Conservation (phyloP, 495 filamentous ascomycete species). For the Glutinoglossum americanum region DNA sequence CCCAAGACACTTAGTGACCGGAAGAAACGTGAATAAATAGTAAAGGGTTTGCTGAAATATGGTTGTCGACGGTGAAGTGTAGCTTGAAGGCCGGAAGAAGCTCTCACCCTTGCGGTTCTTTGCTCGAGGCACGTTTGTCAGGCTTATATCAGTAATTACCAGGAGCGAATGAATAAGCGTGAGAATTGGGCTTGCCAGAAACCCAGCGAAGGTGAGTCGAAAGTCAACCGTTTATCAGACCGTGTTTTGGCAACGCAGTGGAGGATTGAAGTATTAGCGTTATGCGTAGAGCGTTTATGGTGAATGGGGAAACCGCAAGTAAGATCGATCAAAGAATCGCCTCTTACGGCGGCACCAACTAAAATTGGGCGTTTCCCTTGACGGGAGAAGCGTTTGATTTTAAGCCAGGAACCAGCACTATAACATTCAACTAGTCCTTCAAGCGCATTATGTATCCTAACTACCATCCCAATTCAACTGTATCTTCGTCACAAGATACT, state of each 20-base stretch:
- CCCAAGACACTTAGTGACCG: background rate
- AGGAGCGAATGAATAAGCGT: background rate
- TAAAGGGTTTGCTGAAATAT: background rate
- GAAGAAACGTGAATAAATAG: background rate
- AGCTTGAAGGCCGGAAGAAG: background rate
- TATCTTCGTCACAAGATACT: background rate
- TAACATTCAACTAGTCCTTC: background rate
- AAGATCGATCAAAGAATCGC: background rate
- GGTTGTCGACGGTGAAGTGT: background rate
- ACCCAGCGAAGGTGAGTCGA: background rate
- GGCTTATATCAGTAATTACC: background rate
- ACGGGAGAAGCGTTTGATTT: background rate
- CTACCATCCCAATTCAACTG: background rate
- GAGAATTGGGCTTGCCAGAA: constrained; percentile 3
- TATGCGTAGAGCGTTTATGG: background rate
- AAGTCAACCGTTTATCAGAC: background rate
- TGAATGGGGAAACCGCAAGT: background rate
- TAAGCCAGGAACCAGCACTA: background rate
- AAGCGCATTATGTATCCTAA: too few relatives aligned
- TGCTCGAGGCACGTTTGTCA: background rate
- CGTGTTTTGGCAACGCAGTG: background rate
- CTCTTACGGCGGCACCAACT: background rate
- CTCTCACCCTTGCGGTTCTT: background rate
- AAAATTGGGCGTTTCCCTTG: background rate
- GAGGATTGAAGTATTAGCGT: background rate